These are phyloP conservation scores for Colletotrichum ledebouriae DNA, from an alignment of 2,329 filamentous ascomycete species.

Conservation along the genomic window DNA sequence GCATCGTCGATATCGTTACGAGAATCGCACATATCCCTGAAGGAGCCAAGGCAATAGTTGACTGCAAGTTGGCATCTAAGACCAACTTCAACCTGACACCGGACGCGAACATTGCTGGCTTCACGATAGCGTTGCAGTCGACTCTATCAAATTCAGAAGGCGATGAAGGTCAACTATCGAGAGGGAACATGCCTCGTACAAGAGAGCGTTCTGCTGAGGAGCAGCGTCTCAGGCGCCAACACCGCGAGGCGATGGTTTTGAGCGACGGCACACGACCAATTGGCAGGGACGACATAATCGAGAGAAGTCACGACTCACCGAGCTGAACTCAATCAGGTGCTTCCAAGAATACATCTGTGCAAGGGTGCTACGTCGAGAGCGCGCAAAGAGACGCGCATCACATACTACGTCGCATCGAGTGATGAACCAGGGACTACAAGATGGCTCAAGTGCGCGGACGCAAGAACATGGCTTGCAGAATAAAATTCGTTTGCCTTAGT, in stretches of 20 bases:
- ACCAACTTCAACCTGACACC: constrained; percentile 38
- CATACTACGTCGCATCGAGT: neutral
- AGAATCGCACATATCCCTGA: constrained; percentile 62
- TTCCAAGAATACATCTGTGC: neutral
- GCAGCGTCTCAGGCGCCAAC: constrained; percentile 78
- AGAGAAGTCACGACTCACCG: constrained; percentile 66
- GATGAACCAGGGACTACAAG: constrained; percentile 12
- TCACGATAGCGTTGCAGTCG: constrained; percentile 54
- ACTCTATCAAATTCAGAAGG: constrained; percentile 50
- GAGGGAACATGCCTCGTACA: constrained; percentile 52
- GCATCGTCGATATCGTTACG: constrained; percentile 65
- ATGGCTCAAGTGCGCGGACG: neutral
- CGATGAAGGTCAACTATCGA: constrained; percentile 44
- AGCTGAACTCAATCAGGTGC: constrained; percentile 41
- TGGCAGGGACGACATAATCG: constrained; percentile 82
- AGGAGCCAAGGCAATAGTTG: constrained; percentile 66
- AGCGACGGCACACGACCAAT: constrained; percentile 86
- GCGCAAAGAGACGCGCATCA: neutral
- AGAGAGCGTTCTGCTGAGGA: constrained; percentile 74
- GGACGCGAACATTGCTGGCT: constrained; percentile 42
- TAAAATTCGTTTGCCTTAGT: constrained; percentile 5
- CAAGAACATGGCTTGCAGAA: neutral
- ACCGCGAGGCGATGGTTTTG: constrained; percentile 90
- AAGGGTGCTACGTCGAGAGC: neutral
- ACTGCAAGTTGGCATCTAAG: constrained; percentile 61